Conservation (phyloP, 2,329 filamentous ascomycete genomes). For the Cytospora chrysosperma region DNA sequence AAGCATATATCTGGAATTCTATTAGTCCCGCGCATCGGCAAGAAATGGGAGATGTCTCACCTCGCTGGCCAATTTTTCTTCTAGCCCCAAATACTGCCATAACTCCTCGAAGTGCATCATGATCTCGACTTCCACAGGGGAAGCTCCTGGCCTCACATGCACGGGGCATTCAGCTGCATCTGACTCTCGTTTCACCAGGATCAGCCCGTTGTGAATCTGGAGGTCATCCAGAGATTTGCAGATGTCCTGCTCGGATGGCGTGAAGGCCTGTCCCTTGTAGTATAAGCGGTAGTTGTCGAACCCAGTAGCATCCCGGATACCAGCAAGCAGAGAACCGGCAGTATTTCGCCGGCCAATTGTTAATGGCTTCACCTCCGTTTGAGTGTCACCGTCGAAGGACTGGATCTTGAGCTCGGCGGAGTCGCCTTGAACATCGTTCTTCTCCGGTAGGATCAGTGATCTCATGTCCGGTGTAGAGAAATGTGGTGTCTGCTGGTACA, state of each 20-base stretch:
- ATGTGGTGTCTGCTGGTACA: constrained; percentile 60
- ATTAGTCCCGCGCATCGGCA: constrained; percentile 23
- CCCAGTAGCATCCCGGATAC: constrained; percentile 66
- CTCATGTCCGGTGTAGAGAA: constrained; percentile 59
- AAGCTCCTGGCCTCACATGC: constrained; percentile 51
- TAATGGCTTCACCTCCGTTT: constrained; percentile 61
- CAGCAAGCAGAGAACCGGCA: constrained; percentile 65
- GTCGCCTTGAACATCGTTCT: constrained; percentile 59
- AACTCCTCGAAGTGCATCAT: constrained; percentile 79
- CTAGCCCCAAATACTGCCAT: constrained; percentile 75
- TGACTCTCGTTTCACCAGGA: constrained; percentile 63
- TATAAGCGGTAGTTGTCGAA: constrained; percentile 76
- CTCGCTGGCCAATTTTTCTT: constrained; percentile 67
- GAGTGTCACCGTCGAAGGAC: constrained; percentile 61
- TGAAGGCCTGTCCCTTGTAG: constrained; percentile 64
- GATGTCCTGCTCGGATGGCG: constrained; percentile 58
- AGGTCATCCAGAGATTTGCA: constrained; percentile 66
- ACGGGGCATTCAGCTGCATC: constrained; percentile 43
- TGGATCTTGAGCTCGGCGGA: constrained; percentile 70
- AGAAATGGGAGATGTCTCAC: constrained; percentile 39
- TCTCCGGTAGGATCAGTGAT: constrained; percentile 50
- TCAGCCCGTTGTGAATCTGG: constrained; percentile 61
- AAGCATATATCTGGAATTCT: constrained; percentile 59
- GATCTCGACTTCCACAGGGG: constrained; percentile 73
- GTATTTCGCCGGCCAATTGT: constrained; percentile 71